Evolutionary conservation across 208 protist species (phyloP), one percentile per base, ranked within the genome.

Genomic region (Trypanosoma scelopori): DNA sequence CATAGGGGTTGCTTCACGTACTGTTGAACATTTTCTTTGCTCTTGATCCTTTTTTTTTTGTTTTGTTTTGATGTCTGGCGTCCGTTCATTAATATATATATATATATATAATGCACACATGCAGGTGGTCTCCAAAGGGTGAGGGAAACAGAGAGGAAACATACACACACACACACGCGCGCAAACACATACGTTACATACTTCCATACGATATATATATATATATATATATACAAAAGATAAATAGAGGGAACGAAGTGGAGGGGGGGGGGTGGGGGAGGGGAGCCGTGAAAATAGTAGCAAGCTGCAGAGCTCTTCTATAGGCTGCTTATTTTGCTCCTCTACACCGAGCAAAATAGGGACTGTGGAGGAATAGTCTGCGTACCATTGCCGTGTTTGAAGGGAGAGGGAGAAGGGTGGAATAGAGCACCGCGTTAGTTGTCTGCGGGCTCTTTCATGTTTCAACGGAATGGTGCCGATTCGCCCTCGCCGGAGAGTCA

Each of bases 401-500:
- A 25, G 55, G 28, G 55, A 6, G 15, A 47, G 39, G 18, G 30
- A 58, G 30, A n/a, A n/a, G n/a, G n/a, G n/a, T n/a, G n/a, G n/a
- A n/a, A n/a, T n/a, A n/a, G n/a, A n/a, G n/a, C n/a, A n/a, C n/a
- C n/a, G n/a, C 6, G 55, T 13, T 18, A 25, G 35, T 25, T 7
- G 16, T 18, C 1, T 11, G n/a, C n/a, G n/a, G n/a, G n/a, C 49
- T 30, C 7, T 18, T 27, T 0, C 11, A 69, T 75, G 69, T 59
- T 49, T 2, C 16, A 61, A 6, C 3, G 46, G 13, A 61, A 61
- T 67, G 71, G 41, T 39, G 59, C 30, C 23, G 55, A 35, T 5
- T 71, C 69, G 16, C 70, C 68, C 16, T 79, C 74, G 9, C 63
- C 68, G 5, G 49, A 71, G 11, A 48, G 56, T 22, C 75, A 82